These are phyloP conservation scores for Podila epicladia DNA, from an alignment of 192 early-diverging fungal genomes.

Conservation along the genomic window DNA sequence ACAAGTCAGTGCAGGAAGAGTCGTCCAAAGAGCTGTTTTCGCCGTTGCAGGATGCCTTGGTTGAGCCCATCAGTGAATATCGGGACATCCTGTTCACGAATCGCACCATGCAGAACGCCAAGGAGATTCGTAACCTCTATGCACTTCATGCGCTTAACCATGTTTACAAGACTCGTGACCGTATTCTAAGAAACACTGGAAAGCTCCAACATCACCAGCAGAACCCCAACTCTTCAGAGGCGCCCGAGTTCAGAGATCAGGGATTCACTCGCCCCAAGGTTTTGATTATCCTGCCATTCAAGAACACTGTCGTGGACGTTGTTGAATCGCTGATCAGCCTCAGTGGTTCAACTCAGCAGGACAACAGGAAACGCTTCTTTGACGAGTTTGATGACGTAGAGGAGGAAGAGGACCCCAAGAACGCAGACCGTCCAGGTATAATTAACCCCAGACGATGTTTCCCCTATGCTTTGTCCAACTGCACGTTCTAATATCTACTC, in stretches of 20 bases:
- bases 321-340: constrained; percentile 80
- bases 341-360: constrained; percentile 84
- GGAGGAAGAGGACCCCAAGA: constrained; percentile 69
- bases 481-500: too few species aligned
- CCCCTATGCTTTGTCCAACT: too few species aligned
- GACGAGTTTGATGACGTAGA: constrained; percentile 78
- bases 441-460: too few species aligned
- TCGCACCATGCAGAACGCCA: constrained; percentile 65
- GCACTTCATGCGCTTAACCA: constrained; percentile 93
- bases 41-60: constrained; percentile 66
- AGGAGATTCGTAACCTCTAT: constrained; percentile 78
- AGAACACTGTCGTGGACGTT: constrained; percentile 83
- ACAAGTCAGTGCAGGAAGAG: constrained; percentile 20
- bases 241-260: constrained; percentile 89
- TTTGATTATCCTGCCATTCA: constrained; percentile 89
- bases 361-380: constrained; percentile 85
- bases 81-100: constrained; percentile 80
- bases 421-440: constrained; percentile 66
- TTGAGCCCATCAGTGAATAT: constrained; percentile 77
- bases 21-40: constrained; percentile 49
- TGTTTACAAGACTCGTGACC: constrained; percentile 81
- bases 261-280: constrained; percentile 96
- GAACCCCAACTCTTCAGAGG: constrained; percentile 20
- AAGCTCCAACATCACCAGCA: constrained; percentile 71
- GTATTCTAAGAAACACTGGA: constrained; percentile 83